Percentiles rank a stretch among this genome's conserved stretches.
These are phyloP conservation scores for Lasiodiplodia theobromae DNA, from an alignment of 2,329 filamentous ascomycete species.

Conservation along the genomic window DNA sequence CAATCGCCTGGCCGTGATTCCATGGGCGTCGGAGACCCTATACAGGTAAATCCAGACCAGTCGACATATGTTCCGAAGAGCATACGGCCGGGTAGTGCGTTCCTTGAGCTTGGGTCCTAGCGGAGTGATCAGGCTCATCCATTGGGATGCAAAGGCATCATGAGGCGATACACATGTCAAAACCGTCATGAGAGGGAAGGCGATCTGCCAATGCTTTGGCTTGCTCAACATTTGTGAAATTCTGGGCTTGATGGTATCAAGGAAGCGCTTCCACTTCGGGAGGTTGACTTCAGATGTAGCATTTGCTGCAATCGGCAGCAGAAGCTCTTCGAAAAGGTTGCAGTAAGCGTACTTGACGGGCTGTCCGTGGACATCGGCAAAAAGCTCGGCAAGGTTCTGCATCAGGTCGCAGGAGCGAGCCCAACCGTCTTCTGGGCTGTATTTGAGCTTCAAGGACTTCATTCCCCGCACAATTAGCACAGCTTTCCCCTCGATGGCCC, in stretches of 20 bases:
- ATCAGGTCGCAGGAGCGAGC: conserved; percentile 89
- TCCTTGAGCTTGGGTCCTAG: conserved; percentile 87
- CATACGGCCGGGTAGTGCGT: conserved; percentile 75
- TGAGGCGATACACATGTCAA: conserved; percentile 86
- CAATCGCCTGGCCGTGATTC: conserved; percentile 75
- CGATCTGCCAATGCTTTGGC: conserved; percentile 87
- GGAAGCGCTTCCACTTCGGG: conserved; percentile 85
- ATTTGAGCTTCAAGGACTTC: conserved; percentile 83
- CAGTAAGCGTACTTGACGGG: conserved; percentile 94
- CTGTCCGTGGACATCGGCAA: conserved; percentile 84
- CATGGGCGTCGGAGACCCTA: conserved; percentile 72
- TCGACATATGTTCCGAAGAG: conserved; percentile 87
- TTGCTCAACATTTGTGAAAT: conserved; percentile 87
- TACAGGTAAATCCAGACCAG: conserved; percentile 96
- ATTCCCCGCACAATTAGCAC: conserved; percentile 90
- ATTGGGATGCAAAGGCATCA: conserved; percentile 84
- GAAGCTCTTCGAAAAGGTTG: conserved; percentile 83
- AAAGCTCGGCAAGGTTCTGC: conserved; percentile 79
- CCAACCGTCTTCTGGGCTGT: conserved; percentile 77
- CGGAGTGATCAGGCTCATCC: conserved; percentile 80
- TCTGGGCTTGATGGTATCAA: conserved; percentile 78
- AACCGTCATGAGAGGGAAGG: conserved; percentile 87
- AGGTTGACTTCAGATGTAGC: conserved; percentile 78
- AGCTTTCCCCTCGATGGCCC: conserved; percentile 79
- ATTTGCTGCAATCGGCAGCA: conserved; percentile 85